Percentiles rank a stretch among this genome's conserved stretches.
Conservation (phyloP, 2,329 filamentous ascomycete species). For the Coniochaeta sp. region DNA sequence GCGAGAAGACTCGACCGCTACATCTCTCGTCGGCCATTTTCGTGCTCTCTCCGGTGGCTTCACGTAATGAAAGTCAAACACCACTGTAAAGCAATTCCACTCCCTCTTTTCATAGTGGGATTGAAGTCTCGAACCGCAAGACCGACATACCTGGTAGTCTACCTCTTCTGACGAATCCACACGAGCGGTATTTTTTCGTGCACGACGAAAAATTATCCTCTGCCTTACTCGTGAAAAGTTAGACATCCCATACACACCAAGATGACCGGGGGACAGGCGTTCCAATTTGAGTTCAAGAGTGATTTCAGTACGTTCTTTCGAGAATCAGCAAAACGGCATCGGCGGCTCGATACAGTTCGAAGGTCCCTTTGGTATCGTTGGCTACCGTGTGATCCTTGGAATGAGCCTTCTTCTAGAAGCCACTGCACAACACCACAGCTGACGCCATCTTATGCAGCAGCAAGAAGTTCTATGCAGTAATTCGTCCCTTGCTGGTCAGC, state of each 20-base stretch:
- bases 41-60: not conserved
- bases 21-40: not conserved
- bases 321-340: too few relatives aligned
- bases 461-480: too few relatives aligned
- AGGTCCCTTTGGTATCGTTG: too few relatives aligned
- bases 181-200: not conserved
- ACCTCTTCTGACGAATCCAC: not conserved
- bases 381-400: too few relatives aligned
- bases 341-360: too few relatives aligned
- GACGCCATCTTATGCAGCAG: too few relatives aligned
- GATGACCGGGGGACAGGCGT: not conserved
- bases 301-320: too few relatives aligned
- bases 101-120: not conserved
- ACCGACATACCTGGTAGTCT: not conserved
- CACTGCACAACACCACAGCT: not conserved
- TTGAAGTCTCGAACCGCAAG: not conserved
- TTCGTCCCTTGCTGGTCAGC: not conserved
- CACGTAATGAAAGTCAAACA: not conserved
- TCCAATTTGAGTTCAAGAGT: too few relatives aligned
- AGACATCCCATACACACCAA: not conserved
- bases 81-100: not conserved
- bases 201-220: not conserved
- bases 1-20: not conserved
- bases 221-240: not conserved
- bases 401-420: not conserved